Conservation (phyloP, 441 rosid genomes). For the Jatropha podagrica region DNA sequence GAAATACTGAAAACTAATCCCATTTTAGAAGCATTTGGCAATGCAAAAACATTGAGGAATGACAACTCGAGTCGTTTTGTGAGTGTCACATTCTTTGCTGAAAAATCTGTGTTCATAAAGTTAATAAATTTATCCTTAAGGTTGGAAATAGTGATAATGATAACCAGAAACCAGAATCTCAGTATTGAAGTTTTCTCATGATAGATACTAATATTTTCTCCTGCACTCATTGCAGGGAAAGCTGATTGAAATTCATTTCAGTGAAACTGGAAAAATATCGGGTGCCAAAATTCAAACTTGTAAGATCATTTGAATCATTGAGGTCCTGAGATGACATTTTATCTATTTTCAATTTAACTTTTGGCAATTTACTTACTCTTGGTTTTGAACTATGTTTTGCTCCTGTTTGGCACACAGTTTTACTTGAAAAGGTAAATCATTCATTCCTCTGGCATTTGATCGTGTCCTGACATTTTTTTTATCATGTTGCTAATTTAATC, state of each 20-base stretch:
- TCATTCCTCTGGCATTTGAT: constrained; percentile 22
- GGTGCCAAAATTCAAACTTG: constrained; percentile 99
- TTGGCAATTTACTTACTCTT: constrained; percentile 32
- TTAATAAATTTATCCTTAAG: constrained; percentile 8
- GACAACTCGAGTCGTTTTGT: constrained; percentile 99
- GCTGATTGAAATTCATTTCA: constrained; percentile 94
- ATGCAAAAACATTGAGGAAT: constrained; percentile 95
- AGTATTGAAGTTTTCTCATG: constrained; percentile 13
- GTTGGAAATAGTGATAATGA: neutral
- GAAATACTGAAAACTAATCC: constrained; percentile 98
- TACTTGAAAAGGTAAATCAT: constrained; percentile 88
- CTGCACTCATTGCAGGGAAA: constrained; percentile 68
- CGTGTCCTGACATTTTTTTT: constrained; percentile 13
- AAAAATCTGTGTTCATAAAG: constrained; percentile 13
- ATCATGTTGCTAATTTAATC: constrained; percentile 24
- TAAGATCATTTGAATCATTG: constrained; percentile 45
- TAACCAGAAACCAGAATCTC: neutral
- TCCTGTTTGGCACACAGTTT: constrained; percentile 56
- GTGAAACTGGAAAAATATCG: constrained; percentile 96
- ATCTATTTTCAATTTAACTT: constrained; percentile 8
- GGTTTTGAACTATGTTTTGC: constrained; percentile 29
- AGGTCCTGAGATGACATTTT: constrained; percentile 14
- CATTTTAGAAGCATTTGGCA: constrained; percentile 98
- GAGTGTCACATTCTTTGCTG: constrained; percentile 43
- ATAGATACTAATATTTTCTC: constrained; percentile 26